Conservation (phyloP, 495 filamentous ascomycete genomes). For the Tuber calosporum region DNA sequence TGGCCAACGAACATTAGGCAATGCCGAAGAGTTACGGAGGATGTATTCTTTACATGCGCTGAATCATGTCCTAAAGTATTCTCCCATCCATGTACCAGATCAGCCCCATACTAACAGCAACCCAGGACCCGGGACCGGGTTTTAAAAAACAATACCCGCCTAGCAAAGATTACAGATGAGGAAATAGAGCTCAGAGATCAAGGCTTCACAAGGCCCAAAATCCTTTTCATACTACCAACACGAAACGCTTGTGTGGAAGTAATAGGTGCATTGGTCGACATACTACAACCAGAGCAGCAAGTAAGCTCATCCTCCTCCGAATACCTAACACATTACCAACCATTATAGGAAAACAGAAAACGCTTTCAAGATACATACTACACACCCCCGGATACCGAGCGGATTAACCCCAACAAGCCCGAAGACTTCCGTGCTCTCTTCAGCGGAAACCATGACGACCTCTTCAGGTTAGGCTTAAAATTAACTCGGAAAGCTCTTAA, state of each 20-base stretch:
- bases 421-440: slow-evolving; percentile 88
- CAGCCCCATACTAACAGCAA: slow-evolving; percentile 17
- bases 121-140: slow-evolving; percentile 73
- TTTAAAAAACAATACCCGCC: slow-evolving; percentile 78
- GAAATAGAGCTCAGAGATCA: slow-evolving; percentile 82
- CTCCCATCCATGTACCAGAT: neutral
- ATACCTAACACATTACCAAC: neutral
- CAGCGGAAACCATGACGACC: slow-evolving; percentile 88
- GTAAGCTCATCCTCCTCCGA: neutral
- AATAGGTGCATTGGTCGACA: slow-evolving; percentile 62
- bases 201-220: slow-evolving; percentile 89
- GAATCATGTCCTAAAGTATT: slow-evolving; percentile 81
- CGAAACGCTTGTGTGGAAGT: slow-evolving; percentile 71
- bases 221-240: slow-evolving; percentile 82
- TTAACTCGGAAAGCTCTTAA: slow-evolving; percentile 93
- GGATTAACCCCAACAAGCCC: slow-evolving; percentile 57
- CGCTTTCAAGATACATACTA: slow-evolving; percentile 77
- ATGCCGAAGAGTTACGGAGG: slow-evolving; percentile 59
- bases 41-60: slow-evolving; percentile 74
- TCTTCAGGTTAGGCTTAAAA: slow-evolving; percentile 87
- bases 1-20: slow-evolving; percentile 59
- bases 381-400: slow-evolving; percentile 55
- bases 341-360: slow-evolving; percentile 67
- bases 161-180: slow-evolving; percentile 49
- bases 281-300: slow-evolving; percentile 79